These are phyloP conservation scores for Ustilago bromivora DNA, from an alignment of 1,284 basidiomycete genomes.

Conservation along the genomic window DNA sequence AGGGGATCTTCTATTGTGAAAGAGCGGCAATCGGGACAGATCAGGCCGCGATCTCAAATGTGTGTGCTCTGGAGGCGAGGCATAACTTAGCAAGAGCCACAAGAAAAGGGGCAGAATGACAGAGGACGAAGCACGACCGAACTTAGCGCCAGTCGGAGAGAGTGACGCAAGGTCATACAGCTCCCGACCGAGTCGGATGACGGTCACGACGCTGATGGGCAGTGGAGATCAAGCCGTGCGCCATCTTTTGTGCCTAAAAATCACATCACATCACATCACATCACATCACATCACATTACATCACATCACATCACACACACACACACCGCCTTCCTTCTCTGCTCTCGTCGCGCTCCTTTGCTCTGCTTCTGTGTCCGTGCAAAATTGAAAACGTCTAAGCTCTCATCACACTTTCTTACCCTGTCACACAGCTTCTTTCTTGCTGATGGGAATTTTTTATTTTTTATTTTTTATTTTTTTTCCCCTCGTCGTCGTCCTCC, in stretches of 20 bases:
- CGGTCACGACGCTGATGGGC: constrained; percentile 7
- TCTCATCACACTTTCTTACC: background rate
- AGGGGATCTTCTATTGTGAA: background rate
- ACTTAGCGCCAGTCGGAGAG: background rate
- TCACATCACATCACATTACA: background rate
- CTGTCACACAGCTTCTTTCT: background rate
- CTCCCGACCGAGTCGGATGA: constrained; percentile 12
- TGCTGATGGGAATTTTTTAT: background rate
- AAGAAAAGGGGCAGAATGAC: background rate
- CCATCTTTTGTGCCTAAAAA: background rate
- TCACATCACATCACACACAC: background rate
- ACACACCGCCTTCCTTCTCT: background rate
- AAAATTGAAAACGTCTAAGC: background rate
- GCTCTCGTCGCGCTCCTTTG: background rate
- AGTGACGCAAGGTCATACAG: background rate
- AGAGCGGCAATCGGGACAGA: background rate
- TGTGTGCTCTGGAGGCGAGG: background rate
- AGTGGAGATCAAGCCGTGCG: constrained; percentile 11
- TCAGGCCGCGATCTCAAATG: background rate
- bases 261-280: no score
- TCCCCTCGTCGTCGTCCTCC: background rate
- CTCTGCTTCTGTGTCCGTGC: background rate
- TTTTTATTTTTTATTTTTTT: background rate
- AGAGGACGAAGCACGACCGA: constrained; percentile 2
- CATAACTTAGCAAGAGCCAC: background rate